Conservation (phyloP, 306 rosid genomes). For the Castanopsis chinensis region DNA sequence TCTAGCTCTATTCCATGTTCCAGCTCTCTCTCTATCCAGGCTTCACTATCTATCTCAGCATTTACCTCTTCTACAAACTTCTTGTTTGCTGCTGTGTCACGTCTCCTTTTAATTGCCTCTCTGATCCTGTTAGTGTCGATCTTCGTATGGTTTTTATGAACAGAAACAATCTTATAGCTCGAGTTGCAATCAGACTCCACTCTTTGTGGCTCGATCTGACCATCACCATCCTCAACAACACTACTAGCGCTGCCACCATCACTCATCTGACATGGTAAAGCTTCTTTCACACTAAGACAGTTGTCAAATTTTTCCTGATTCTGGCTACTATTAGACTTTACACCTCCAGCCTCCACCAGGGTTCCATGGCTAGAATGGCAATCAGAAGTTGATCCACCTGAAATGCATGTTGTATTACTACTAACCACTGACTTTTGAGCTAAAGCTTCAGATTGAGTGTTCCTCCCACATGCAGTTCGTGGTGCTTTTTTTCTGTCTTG, state of each 20-base stretch:
- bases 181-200: slow-evolving; percentile 27
- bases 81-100: slow-evolving; percentile 13
- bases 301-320: not conserved
- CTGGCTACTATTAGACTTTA: slow-evolving; percentile 3
- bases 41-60: slow-evolving; percentile 36
- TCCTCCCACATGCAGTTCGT: slow-evolving; percentile 20
- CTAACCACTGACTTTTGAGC: slow-evolving; percentile 20
- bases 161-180: slow-evolving; percentile 7
- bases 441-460: slow-evolving; percentile 18
- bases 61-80: slow-evolving; percentile 8
- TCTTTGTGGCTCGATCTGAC: slow-evolving; percentile 10
- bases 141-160: slow-evolving; percentile 2
- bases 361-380: slow-evolving; percentile 12
- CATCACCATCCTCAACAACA: slow-evolving; percentile 25
- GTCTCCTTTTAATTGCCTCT: slow-evolving; percentile 39
- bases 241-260: slow-evolving; percentile 33
- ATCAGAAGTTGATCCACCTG: slow-evolving; percentile 24
- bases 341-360: slow-evolving; percentile 12
- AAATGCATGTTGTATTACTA: slow-evolving; percentile 37
- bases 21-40: slow-evolving; percentile 51
- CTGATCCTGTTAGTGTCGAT: slow-evolving; percentile 35
- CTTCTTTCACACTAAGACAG: slow-evolving; percentile 11
- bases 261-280: slow-evolving; percentile 22
- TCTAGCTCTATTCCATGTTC: slow-evolving; percentile 41
- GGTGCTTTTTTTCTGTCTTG: slow-evolving; percentile 23